Conservation (phyloP, 306 rosid species). For the Hippophae tibetana region DNA sequence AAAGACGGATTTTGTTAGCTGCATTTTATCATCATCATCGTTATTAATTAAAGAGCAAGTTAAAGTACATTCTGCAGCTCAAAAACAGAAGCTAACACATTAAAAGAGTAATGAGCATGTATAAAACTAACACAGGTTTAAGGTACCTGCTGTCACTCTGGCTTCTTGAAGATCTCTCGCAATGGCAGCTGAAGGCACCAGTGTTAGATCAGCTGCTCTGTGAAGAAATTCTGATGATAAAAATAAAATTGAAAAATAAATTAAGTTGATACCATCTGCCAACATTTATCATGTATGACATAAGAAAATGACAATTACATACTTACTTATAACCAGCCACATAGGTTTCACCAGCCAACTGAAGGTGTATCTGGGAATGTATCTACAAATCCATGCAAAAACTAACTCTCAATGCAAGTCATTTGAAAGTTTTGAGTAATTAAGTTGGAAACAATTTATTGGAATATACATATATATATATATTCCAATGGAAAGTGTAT, state of each 20-base stretch:
- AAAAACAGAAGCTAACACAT: too few species aligned
- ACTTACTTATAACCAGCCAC: constrained; percentile 99
- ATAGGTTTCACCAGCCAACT: constrained; percentile 98
- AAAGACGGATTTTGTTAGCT: constrained; percentile 90
- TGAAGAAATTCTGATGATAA: constrained; percentile 75
- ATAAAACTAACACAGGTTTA: not conserved
- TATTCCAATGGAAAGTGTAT: too few species aligned
- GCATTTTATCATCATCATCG: constrained; percentile 19
- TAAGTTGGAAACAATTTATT: too few species aligned
- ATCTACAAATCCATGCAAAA: constrained; percentile 37
- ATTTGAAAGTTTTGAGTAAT: too few species aligned
- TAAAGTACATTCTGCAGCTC: too few species aligned
- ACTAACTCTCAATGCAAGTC: too few species aligned
- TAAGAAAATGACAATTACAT: constrained; percentile 23
- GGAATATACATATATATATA: too few species aligned
- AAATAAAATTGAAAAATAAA: too few species aligned
- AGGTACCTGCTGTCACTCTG: constrained; percentile 77
- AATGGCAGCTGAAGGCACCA: constrained; percentile 95
- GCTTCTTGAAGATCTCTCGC: constrained; percentile 67
- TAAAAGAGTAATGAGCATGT: too few species aligned
- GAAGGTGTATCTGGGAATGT: constrained; percentile 95
- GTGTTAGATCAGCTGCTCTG: constrained; percentile 87
- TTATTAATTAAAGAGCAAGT: too few species aligned
- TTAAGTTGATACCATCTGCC: not conserved
- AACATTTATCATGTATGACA: constrained; percentile 1